These are phyloP conservation scores for Fagopyrum homotropicum DNA, from an alignment of 148 eudicot species.

Conservation along the genomic window DNA sequence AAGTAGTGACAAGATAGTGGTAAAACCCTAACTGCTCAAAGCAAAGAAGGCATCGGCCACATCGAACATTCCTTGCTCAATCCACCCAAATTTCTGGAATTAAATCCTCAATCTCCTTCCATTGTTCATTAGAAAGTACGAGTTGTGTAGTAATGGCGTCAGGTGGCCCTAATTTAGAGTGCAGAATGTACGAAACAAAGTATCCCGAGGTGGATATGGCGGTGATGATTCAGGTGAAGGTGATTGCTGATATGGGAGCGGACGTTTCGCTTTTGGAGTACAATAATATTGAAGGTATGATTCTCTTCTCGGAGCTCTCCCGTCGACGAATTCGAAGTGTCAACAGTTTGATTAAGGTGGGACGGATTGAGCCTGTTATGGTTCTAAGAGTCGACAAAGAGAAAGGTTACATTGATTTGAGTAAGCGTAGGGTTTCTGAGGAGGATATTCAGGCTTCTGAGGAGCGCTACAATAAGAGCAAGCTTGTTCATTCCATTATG, in stretches of 20 bases:
- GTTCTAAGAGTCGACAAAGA: conserved; percentile 80
- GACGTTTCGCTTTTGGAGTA: conserved; percentile 83
- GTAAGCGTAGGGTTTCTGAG: conserved; percentile 84
- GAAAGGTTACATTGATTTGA: conserved; percentile 87
- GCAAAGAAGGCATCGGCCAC: not conserved
- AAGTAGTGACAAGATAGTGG: not conserved
- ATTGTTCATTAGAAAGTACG: not conserved
- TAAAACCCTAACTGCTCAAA: conserved; percentile 2
- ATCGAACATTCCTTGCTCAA: conserved; percentile 1
- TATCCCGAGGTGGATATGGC: conserved; percentile 93
- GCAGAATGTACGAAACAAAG: conserved; percentile 85
- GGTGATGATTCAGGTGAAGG: conserved; percentile 93
- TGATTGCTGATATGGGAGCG: conserved; percentile 91
- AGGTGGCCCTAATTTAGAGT: conserved; percentile 53
- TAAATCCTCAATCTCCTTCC: not conserved
- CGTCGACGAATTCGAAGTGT: conserved; percentile 88
- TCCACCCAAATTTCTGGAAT: not conserved
- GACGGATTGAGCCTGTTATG: conserved; percentile 93
- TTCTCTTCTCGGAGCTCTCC: conserved; percentile 84
- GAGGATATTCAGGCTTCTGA: conserved; percentile 84
- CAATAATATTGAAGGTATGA: conserved; percentile 99
- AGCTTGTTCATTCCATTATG: conserved; percentile 97
- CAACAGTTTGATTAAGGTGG: conserved; percentile 83
- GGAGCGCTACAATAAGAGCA: conserved; percentile 91
- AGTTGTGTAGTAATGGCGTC: conserved; percentile 18